Evolutionary conservation across 768 basidiomycete species (phyloP), one percentile per base, ranked within the genome.

Genomic region (Boletellus sp.): DNA sequence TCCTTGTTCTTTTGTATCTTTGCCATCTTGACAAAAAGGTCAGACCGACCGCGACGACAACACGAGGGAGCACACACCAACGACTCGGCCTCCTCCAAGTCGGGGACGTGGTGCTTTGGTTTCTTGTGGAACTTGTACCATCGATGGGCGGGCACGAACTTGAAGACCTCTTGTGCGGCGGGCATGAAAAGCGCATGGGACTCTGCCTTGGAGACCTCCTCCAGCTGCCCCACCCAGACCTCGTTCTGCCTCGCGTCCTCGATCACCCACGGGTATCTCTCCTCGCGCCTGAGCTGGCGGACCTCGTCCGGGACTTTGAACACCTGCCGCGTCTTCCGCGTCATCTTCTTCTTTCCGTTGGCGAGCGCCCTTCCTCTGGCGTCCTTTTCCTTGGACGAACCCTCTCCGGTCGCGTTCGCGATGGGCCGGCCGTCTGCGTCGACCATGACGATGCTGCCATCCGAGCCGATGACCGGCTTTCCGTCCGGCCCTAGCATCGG

Each of bases 81-180:
- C 61, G 74, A 82, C 78, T 78, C 90, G 59, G 74, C 85, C 71
- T 74, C 83, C 71, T 73, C 87, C 69, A 76, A 75, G 35, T 79
- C 79, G 38, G 84, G 85, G 15, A 89, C 71, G 60, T 81, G 78
- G 59, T 90, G 83, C 59, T 83, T 85, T 37, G 87, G 77, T 57
- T 83, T 84, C 75, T 90, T 91, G 70, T 89, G 89, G 64, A 93
- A 93, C 68, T 90, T 91, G 76, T 94, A 94, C 88, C 89, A 94
- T 38, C 91, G 78, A 64, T 90, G 82, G 6, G 89, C 83, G 13
- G 90, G 86, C 11, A 94, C 85, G 68, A 94, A 91, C 62, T 89
- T 85, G 76, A 94, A 94, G 34, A 84, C 77, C 50, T 90, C 83
- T 60, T 84, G 83, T 48, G 83, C 83, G 15, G 85, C 82, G 31